Base-by-base conservation (phyloP, 345 rosid genomes). In the Bruguiera sexangula region DNA sequence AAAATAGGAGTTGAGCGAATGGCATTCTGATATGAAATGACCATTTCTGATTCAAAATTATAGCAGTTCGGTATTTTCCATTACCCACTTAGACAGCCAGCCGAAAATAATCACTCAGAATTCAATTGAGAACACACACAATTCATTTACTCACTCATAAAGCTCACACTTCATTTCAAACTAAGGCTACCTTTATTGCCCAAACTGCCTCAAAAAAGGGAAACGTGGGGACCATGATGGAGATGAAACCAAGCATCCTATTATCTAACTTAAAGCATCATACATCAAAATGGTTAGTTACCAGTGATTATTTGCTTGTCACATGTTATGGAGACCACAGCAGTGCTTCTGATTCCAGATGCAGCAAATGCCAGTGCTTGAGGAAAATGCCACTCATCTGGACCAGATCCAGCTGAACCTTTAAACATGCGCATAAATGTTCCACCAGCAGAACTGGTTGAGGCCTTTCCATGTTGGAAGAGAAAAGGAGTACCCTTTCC, bases 401-500 rank as follows among this genome's bases (percentile, higher is more conserved):
- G 60, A 78, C 85, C 84, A 59, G 94, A 51, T 53, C 77, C 86
- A 69, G 81, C 80, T 34, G 89, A 84, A 56, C 90, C 97, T 86
- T 87, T 92, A 80, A 95, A 90, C 88, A 95, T 95, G 63, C 98
- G 93, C 86, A 88, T 80, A 73, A 95, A 78, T 39, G 96, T 73
- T 79, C 93, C 96, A 63, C 89, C 82, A 31, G 89, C 75, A 76
- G 96, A 73, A 76, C 86, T 82, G 61, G 89, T 63, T 61, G 76
- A 62, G 58, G 96, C 79, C 73, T 83, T 95, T 73, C 94, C 97
- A 61, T 95, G 99, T 77, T 90, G 89, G 78, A 95, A 95, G 74
- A 88, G 92, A 79, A 92, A 95, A 61, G 99, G 99, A 54, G 88
- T 74, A 48, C 97, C 98, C 78, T 90, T 90, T 37, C 99, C 97